phyloP scores from a whole-genome alignment of 495 filamentous ascomycete species.

The Penicillium salamii region DNA sequence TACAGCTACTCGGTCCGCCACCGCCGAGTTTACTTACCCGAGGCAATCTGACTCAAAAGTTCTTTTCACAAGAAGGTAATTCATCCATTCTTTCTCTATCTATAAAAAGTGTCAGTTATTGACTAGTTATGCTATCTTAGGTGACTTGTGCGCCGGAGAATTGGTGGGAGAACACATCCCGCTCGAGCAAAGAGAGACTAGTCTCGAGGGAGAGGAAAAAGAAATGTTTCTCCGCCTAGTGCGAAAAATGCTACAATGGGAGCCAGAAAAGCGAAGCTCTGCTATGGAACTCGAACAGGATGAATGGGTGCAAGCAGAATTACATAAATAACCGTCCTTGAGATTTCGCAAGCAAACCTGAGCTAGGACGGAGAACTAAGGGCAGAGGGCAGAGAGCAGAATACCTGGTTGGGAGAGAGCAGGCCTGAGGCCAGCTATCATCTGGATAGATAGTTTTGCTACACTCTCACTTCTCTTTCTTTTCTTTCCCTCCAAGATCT shows the following conservation, averaged over 20 bases:
- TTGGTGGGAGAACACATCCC: slow-evolving; percentile 16
- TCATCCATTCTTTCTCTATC: not conserved
- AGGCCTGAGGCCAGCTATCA: no score
- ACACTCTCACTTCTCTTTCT: no score
- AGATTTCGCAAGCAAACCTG: no score
- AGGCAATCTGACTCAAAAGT: slow-evolving; percentile 16
- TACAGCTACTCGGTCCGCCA: slow-evolving; percentile 41
- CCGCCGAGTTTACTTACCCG: slow-evolving; percentile 29
- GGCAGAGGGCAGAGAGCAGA: no score
- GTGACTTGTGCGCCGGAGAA: slow-evolving; percentile 11
- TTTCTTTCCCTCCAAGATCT: no score
- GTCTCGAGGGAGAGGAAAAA: slow-evolving; percentile 11
- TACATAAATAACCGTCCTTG: no score
- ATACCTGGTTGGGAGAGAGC: no score
- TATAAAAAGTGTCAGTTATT: not conserved
- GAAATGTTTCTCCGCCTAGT: slow-evolving; percentile 8
- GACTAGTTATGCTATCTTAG: slow-evolving; percentile 12
- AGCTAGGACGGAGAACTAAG: no score
- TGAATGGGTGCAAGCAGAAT: slow-evolving; percentile 5
- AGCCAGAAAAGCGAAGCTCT: slow-evolving; percentile 12
- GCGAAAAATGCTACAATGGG: slow-evolving; percentile 17
- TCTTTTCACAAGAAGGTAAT: slow-evolving; percentile 21
- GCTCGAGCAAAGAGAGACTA: slow-evolving; percentile 26
- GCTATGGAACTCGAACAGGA: slow-evolving; percentile 11
- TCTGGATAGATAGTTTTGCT: no score